Percentiles rank a stretch among this genome's conserved stretches.
These are phyloP conservation scores for Magnolia sinica DNA, from an alignment of 164 flowering plant species.

Conservation along the genomic window DNA sequence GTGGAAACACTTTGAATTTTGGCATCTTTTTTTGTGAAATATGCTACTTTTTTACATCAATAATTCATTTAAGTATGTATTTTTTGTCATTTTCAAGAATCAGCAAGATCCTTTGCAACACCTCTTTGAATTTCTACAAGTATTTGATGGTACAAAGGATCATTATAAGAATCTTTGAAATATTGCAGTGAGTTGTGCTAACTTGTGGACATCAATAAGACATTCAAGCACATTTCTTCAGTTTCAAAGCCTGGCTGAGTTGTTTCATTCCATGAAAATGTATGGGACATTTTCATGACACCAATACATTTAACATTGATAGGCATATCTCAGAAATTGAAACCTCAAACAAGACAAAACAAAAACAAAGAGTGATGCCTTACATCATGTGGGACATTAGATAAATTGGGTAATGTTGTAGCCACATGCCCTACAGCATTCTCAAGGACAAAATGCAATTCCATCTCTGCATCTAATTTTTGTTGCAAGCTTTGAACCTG, in stretches of 20 bases:
- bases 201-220: not conserved
- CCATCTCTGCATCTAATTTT: constrained; percentile 53
- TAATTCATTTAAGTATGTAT: not conserved
- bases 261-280: not conserved
- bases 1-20: not conserved
- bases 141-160: not conserved
- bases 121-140: not conserved
- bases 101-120: not conserved
- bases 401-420: constrained; percentile 24
- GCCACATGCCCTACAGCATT: constrained; percentile 40
- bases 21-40: not conserved
- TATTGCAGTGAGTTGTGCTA: not conserved
- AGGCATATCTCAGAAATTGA: not conserved
- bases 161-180: too few species aligned
- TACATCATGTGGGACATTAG: constrained; percentile 50
- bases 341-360: not conserved
- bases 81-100: not conserved
- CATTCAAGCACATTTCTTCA: not conserved
- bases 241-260: not conserved
- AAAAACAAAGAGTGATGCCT: not conserved
- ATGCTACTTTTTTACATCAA: not conserved
- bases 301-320: not conserved
- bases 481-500: constrained; percentile 54
- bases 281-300: not conserved
- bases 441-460: constrained; percentile 50